Base-by-base conservation (phyloP, 331 rosid species). In the Cydonia oblonga region DNA sequence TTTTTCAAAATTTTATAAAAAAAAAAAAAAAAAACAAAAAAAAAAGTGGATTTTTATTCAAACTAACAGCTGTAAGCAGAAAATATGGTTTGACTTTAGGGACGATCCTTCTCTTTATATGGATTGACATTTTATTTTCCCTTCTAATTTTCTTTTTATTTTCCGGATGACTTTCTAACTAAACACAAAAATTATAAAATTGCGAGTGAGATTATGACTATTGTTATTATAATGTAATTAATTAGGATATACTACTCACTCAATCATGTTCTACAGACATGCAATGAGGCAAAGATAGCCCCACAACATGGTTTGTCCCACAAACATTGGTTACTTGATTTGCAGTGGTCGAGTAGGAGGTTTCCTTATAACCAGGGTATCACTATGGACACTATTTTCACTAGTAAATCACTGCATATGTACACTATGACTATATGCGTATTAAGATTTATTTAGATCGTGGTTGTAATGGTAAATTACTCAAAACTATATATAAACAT, bases 291-390 rank as follows among this genome's bases (percentile, higher is more conserved):
- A 46, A 22, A 46, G 54, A 44, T 9, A 9, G 24, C 26, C 59
- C 42, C 72, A 26, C 60, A 68, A 33, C 76, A 64, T 58, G 68
- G 74, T 24, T 9, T 29, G 66, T 54, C 74, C 76, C 71, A 68
- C 76, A 19, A 75, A 23, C 26, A 7, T 56, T 56, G 35, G 59
- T 22, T 71, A 68, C 56, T 46, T 44, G 77, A 62, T 16, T 52
- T 40, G 46, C 3, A 10, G 46, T 40, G 9, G 26, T 51, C 19
- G 22, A 51, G 56, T 51, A 51, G 73, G 23, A 20, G 58, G 70
- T 78, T 74, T 66, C 75, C 40, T 61, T 13, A 22, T 49, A 56
- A 33, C 69, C n/a, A 57, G 70, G 69, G 60, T 24, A 64, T 14
- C 57, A 57, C 35, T 38, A 46, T 54, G 25, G 60, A 20, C 22